phyloP scores from a whole-genome alignment of 768 basidiomycete genomes.

The Lactarius deliciosus region DNA sequence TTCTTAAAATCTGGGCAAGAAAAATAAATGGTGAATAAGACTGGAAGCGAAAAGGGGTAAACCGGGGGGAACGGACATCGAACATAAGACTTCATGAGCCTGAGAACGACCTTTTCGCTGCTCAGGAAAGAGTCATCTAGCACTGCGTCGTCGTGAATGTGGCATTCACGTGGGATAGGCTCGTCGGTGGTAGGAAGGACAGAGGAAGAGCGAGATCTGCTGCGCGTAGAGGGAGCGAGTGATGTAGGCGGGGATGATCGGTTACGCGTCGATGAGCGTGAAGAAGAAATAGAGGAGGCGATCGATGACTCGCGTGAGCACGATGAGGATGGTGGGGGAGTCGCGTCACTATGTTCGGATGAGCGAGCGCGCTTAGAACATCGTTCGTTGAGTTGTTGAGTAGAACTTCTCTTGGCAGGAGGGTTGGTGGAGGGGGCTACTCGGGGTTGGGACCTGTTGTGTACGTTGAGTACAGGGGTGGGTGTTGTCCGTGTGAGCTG shows the following conservation, averaged over 20 bases:
- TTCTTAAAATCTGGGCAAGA: conserved; percentile 62
- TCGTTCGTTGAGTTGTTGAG: conserved; percentile 6
- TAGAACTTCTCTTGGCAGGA: conserved; percentile 8
- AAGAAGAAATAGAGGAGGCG: conserved; percentile 29
- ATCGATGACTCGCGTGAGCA: conserved; percentile 23
- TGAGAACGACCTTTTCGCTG: conserved; percentile 62
- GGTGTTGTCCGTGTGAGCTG: conserved; percentile 1
- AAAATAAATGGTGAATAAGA: neutral
- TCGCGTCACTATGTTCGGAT: conserved; percentile 26
- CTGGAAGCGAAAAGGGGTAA: neutral
- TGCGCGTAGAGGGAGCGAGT: conserved; percentile 30
- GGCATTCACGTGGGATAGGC: conserved; percentile 46
- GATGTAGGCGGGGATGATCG: conserved; percentile 32
- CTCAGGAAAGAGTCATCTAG: conserved; percentile 55
- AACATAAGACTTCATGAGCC: conserved; percentile 67
- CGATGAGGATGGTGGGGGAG: conserved; percentile 16
- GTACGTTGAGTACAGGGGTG: neutral
- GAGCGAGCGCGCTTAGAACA: conserved; percentile 26
- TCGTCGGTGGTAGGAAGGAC: conserved; percentile 43
- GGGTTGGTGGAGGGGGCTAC: conserved; percentile 2
- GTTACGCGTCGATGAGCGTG: conserved; percentile 31
- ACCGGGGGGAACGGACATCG: conserved; percentile 48
- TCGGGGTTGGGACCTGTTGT: conserved; percentile 14
- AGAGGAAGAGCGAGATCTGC: conserved; percentile 70
- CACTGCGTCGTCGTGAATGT: conserved; percentile 54